phyloP scores from a whole-genome alignment of 1,284 basidiomycete genomes.

The Apiotrichum siamense region DNA sequence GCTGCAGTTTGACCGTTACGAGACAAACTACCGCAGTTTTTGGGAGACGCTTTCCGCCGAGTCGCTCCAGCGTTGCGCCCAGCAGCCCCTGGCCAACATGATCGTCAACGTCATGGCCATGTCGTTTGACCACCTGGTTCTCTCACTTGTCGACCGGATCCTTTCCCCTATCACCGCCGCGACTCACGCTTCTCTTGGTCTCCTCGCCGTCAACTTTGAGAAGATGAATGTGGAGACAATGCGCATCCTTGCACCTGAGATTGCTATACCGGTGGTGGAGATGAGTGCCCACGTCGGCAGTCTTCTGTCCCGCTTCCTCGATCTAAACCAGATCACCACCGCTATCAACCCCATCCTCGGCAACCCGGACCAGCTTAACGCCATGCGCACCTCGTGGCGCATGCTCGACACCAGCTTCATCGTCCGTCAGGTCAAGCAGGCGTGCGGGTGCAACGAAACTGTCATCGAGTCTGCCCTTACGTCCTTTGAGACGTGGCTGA shows the following conservation, averaged over 20 bases:
- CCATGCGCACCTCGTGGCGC: constrained; percentile 34
- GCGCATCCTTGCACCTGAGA: constrained; percentile 15
- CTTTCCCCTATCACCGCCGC: constrained; percentile 14
- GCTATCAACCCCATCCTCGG: constrained; percentile 34
- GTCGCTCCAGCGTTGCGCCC: constrained; percentile 17
- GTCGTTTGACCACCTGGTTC: constrained; percentile 21
- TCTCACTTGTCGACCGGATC: constrained; percentile 25
- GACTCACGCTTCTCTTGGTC: constrained; percentile 19
- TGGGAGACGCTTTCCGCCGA: constrained; percentile 24
- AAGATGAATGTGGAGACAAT: constrained; percentile 27
- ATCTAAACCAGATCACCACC: constrained; percentile 30
- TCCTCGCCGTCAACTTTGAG: constrained; percentile 28
- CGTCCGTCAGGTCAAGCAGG: constrained; percentile 30
- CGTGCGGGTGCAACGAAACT: constrained; percentile 23
- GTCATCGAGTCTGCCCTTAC: constrained; percentile 21
- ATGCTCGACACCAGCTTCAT: constrained; percentile 24
- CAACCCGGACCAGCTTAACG: constrained; percentile 20
- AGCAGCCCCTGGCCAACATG: constrained; percentile 15
- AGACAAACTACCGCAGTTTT: constrained; percentile 30
- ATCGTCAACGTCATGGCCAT: constrained; percentile 15
- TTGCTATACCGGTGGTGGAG: constrained; percentile 28
- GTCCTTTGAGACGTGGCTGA: constrained; percentile 29
- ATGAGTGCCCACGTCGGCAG: constrained; percentile 28
- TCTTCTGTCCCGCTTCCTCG: constrained; percentile 33
- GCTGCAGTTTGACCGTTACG: constrained; percentile 32